A percentile compares a stretch with the other conserved stretches of the same genome.
phyloP scores from a whole-genome alignment of 768 basidiomycete species.

The Agaricus sinodeliciosus region DNA sequence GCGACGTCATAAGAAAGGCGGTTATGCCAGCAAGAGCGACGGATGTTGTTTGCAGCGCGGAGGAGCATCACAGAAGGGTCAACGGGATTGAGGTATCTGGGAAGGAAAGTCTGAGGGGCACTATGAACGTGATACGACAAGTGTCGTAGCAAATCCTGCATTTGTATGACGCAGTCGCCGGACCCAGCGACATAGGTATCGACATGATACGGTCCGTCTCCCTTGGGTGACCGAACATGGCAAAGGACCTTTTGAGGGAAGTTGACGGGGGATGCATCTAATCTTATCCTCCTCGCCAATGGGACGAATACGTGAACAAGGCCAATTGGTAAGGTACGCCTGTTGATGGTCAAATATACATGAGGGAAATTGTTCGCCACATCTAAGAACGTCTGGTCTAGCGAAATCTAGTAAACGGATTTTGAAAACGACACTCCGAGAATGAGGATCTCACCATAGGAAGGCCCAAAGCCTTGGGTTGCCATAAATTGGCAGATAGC shows the following conservation, averaged over 20 bases:
- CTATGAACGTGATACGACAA: conserved; percentile 10
- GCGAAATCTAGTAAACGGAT: background rate
- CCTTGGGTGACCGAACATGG: conserved; percentile 33
- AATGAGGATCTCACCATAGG: conserved; percentile 28
- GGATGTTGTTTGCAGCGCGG: conserved; percentile 18
- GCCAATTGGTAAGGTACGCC: conserved; percentile 50
- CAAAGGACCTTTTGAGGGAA: conserved; percentile 53
- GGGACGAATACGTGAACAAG: conserved; percentile 53
- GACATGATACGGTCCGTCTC: conserved; percentile 43
- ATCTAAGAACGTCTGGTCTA: conserved; percentile 32
- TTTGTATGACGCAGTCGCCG: conserved; percentile 22
- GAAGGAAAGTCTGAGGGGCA: conserved; percentile 1
- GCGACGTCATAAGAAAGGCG: conserved; percentile 16
- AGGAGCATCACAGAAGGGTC: conserved; percentile 13
- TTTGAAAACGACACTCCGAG: background rate
- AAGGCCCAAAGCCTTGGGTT: conserved; percentile 38
- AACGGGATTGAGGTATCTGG: conserved; percentile 10
- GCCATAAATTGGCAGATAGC: conserved; percentile 47
- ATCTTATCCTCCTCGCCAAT: conserved; percentile 43
- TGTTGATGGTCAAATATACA: conserved; percentile 42
- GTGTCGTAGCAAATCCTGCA: conserved; percentile 5
- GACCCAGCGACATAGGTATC: conserved; percentile 27
- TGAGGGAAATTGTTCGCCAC: conserved; percentile 57
- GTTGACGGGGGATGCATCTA: conserved; percentile 46
- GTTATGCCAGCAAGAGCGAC: conserved; percentile 15